These are phyloP conservation scores for Trichosporon ovoides DNA, from an alignment of 1,284 basidiomycete species.

Conservation along the genomic window DNA sequence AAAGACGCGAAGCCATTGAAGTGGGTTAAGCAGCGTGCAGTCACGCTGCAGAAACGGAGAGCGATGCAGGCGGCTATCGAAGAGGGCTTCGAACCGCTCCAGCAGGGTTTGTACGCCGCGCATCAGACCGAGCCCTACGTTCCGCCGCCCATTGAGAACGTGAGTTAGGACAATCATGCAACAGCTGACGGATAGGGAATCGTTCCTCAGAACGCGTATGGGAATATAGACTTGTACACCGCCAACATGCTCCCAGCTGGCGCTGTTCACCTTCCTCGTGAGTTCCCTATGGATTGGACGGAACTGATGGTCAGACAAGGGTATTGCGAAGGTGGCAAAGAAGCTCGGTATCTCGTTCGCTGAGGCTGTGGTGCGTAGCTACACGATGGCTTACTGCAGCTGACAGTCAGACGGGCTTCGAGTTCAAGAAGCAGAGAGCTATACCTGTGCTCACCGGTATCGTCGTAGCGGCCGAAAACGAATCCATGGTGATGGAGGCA, in stretches of 20 bases:
- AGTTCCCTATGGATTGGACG: slow-evolving; percentile 43
- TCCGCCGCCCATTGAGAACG: slow-evolving; percentile 74
- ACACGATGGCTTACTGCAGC: too few species aligned
- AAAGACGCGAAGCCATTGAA: slow-evolving; percentile 80
- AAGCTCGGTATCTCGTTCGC: slow-evolving; percentile 82
- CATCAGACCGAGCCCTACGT: slow-evolving; percentile 79
- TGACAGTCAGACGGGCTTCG: slow-evolving; percentile 61
- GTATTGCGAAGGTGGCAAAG: slow-evolving; percentile 74
- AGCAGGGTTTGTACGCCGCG: slow-evolving; percentile 82
- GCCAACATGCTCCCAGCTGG: slow-evolving; percentile 90
- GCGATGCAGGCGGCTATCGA: slow-evolving; percentile 69
- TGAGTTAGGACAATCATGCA: slow-evolving; percentile 49
- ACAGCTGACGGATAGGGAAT: slow-evolving; percentile 60
- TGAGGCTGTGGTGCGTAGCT: slow-evolving; percentile 65
- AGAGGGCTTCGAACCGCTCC: slow-evolving; percentile 58
- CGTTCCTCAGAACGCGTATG: slow-evolving; percentile 91
- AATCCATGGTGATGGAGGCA: slow-evolving; percentile 72
- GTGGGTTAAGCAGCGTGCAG: slow-evolving; percentile 77
- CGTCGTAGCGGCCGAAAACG: slow-evolving; percentile 77
- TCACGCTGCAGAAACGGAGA: slow-evolving; percentile 73
- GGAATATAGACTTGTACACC: slow-evolving; percentile 94
- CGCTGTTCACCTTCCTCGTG: slow-evolving; percentile 80
- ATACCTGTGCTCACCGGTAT: slow-evolving; percentile 80
- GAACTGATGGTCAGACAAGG: slow-evolving; percentile 60
- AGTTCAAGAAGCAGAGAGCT: slow-evolving; percentile 83